Evolutionary conservation across 2,329 filamentous ascomycete species (phyloP), one percentile per base, ranked within the genome.

Genomic region (Xylaria sp.): DNA sequence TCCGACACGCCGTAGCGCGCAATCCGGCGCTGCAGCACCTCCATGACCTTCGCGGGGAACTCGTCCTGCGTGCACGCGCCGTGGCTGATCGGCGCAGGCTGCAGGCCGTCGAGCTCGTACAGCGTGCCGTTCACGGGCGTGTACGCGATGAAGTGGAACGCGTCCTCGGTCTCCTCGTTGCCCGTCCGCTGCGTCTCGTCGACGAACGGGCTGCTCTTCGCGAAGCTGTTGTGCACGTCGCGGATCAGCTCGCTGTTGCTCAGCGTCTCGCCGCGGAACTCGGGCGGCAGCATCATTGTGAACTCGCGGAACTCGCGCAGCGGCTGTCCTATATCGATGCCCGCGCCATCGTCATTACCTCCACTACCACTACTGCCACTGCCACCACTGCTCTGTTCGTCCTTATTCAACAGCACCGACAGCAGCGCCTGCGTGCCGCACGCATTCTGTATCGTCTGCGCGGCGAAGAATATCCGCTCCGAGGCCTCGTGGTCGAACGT

Each of bases 101-200:
- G 95, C 71, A 99, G 85, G 19, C 96, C 96, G 81, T 99, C 96
- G 61, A 99, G 87, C 82, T 99, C 96, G 85, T 98, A 99, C 63
- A 99, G 86, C 4, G 84, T 89, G 72, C 90, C 91, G 77, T 91
- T 88, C 73, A 97, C 86, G 62, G 90, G 88, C 8, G 93, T 94
- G 82, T 99, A 99, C 36, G 94, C 96, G 76, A 99, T 94, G 81
- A 99, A 99, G 83, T 99, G 96, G 82, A 97, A 99, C 32, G 95
- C 93, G 77, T 98, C 96, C 76, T 97, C 94, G 64, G 93, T 86
- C 69, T 90, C 89, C 69, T 90, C 89, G n/a, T 89, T 88, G 61
- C 86, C 87, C 11, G 89, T 84, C 11, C 90, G 88, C 73, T 91
- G 88, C 69, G 93, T 97, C 86, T 99, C 96, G 80, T 97, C 94